Percentiles rank a stretch among this genome's conserved stretches.
These are phyloP conservation scores for Alternaria ventricosa DNA, from an alignment of 2,329 filamentous ascomycete species.

Conservation along the genomic window DNA sequence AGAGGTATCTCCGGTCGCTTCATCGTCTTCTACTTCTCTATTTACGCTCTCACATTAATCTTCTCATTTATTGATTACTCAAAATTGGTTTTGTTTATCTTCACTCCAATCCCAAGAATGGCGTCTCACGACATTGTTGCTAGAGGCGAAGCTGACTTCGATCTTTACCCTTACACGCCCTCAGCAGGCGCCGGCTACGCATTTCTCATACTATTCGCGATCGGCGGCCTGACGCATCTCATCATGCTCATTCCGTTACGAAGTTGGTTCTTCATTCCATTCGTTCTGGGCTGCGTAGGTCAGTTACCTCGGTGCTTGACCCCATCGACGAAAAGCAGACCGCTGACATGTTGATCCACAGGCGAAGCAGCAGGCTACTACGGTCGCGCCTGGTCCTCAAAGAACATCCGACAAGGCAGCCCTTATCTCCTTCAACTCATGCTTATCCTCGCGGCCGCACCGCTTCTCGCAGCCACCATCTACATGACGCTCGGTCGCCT, in stretches of 20 bases:
- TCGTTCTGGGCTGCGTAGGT: conserved; percentile 62
- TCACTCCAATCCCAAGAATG: neutral
- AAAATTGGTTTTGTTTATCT: too few relatives aligned
- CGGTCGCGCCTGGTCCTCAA: conserved; percentile 17
- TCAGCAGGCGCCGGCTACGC: conserved; percentile 18
- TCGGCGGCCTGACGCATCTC: conserved; percentile 13
- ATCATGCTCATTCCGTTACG: conserved; percentile 12
- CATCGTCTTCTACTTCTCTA: too few relatives aligned
- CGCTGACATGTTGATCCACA: neutral
- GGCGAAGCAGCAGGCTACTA: conserved; percentile 30
- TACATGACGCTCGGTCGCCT: conserved; percentile 58
- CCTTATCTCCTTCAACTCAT: conserved; percentile 54
- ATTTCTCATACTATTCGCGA: conserved; percentile 21
- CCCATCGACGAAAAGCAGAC: neutral
- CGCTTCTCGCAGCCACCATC: conserved; percentile 58
- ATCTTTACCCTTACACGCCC: conserved; percentile 25
- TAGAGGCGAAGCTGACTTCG: conserved; percentile 20
- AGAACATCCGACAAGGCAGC: conserved; percentile 17
- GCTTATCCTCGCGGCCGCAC: conserved; percentile 55
- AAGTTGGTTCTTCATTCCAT: conserved; percentile 59
- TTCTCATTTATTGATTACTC: neutral
- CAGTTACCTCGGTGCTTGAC: conserved; percentile 11
- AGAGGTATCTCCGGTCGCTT: neutral
- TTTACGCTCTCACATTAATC: neutral
- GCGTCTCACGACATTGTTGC: neutral